A percentile compares a stretch with the other conserved stretches of the same genome.
These are phyloP conservation scores for Logfia minima DNA, from an alignment of 129 eudicot species.

Conservation along the genomic window DNA sequence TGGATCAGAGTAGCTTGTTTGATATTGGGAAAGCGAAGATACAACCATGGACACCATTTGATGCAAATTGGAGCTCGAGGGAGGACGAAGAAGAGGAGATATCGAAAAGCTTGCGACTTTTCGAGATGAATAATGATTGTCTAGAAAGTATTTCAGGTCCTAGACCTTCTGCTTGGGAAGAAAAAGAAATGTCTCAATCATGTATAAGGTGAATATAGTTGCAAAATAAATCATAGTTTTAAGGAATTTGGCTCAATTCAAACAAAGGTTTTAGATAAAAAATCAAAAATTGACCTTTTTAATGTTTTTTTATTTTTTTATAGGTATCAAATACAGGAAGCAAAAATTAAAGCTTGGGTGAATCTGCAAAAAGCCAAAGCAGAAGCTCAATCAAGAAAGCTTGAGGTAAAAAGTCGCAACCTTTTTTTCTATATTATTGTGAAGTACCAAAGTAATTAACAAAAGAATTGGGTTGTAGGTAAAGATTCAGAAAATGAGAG, in stretches of 20 bases:
- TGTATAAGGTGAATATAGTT: conserved; percentile 56
- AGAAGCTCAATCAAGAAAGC: conserved; percentile 84
- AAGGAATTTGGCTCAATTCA: neutral
- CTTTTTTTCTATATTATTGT: too few species aligned
- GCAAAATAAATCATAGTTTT: neutral
- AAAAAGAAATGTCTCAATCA: conserved; percentile 57
- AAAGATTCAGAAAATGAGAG: conserved; percentile 72
- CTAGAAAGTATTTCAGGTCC: conserved; percentile 56
- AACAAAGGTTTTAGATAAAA: neutral
- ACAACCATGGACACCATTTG: conserved; percentile 49
- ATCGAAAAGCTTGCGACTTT: conserved; percentile 77
- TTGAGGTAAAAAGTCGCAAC: conserved; percentile 48
- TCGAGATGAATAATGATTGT: conserved; percentile 50
- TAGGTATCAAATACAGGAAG: conserved; percentile 90
- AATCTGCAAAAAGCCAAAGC: conserved; percentile 85
- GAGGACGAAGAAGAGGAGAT: conserved; percentile 89
- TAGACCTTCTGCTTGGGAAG: conserved; percentile 74
- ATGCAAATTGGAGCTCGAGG: conserved; percentile 75
- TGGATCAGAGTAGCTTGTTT: conserved; percentile 28
- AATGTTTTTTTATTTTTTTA: conserved; percentile 8
- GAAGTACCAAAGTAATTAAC: neutral
- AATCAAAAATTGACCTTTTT: neutral
- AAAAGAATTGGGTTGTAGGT: conserved; percentile 42
- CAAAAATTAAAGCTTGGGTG: conserved; percentile 88
- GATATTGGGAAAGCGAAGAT: conserved; percentile 63